Evolutionary conservation across 2,329 filamentous ascomycete genomes (phyloP).

Genomic region (Beauveria sp.): DNA sequence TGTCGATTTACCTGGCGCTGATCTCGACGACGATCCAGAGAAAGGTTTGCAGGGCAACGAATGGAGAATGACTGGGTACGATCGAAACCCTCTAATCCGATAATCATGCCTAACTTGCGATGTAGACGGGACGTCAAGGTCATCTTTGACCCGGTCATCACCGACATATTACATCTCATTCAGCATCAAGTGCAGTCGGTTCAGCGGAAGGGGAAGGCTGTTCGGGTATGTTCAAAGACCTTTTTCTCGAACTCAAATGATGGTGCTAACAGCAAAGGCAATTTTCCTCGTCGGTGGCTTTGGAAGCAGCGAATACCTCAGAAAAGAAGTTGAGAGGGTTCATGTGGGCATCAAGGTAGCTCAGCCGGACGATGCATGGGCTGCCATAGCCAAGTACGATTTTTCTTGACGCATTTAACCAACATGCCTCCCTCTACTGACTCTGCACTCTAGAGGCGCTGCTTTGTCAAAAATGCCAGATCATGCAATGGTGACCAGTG

Average conservation of each 20-base stretch:
- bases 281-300: conserved; percentile 32
- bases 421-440: background rate
- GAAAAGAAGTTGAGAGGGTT: conserved; percentile 18
- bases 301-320: conserved; percentile 28
- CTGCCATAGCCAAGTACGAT: conserved; percentile 17
- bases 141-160: conserved; percentile 17
- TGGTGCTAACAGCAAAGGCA: conserved; percentile 3
- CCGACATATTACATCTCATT: conserved; percentile 16
- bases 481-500: conserved; percentile 12
- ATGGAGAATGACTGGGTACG: conserved; percentile 17
- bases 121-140: background rate
- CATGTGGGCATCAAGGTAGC: conserved; percentile 22
- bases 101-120: background rate
- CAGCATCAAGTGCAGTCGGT: conserved; percentile 14
- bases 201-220: conserved; percentile 1
- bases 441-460: conserved; percentile 9
- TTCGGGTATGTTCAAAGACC: background rate
- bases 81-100: background rate
- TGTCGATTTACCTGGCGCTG: conserved; percentile 16
- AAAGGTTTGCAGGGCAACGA: conserved; percentile 10
- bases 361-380: conserved; percentile 22
- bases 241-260: background rate
- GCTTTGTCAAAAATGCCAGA: conserved; percentile 13
- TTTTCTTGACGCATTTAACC: too few species aligned
- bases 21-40: conserved; percentile 13